Percentiles rank a stretch among this genome's conserved stretches.
These are phyloP conservation scores for Triticum aestivum DNA, from an alignment of 176 grass and related monocot genomes.

Conservation along the genomic window IWGSC_CS_RefSeq_v2.1 NC_057807.1:21762804-21763303, in stretches of 20 bases:
- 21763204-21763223: conserved; percentile 77
- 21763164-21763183: conserved; percentile 79
- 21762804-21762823: conserved; percentile 90
- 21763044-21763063: conserved; percentile 59
- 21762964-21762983: neutral
- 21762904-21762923: neutral
- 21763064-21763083: conserved; percentile 87
- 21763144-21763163: conserved; percentile 92
- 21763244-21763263: neutral
- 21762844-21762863: conserved; percentile 80
- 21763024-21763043: conserved; percentile 92
- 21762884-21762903: neutral
- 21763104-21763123: conserved; percentile 77
- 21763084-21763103: conserved; percentile 75
- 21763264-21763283: conserved; percentile 18
- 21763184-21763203: conserved; percentile 79
- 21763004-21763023: conserved; percentile 88
- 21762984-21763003: neutral
- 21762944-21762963: no score
- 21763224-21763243: conserved; percentile 66
- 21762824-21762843: conserved; percentile 82
- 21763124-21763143: conserved; percentile 69
- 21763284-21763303: neutral
- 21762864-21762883: conserved; percentile 75
- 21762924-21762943: neutral